These are phyloP conservation scores for Dactylellina cionopaga DNA, from an alignment of 2,329 filamentous ascomycete genomes.

Conservation along the genomic window DNA sequence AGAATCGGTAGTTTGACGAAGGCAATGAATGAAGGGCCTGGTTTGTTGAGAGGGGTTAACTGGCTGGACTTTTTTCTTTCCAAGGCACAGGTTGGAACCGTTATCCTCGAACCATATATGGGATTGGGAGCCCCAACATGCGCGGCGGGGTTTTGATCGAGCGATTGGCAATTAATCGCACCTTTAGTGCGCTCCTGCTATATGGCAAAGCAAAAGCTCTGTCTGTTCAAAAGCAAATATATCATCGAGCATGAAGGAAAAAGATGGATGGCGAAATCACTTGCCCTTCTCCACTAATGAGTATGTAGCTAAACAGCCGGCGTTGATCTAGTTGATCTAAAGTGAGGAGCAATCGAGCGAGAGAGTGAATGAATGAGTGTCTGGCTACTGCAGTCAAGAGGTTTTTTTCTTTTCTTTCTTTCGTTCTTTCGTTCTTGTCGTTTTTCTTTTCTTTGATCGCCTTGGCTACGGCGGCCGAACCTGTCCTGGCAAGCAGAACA, in stretches of 20 bases:
- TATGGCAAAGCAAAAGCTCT: neutral
- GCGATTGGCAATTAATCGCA: too few relatives aligned
- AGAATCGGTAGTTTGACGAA: neutral
- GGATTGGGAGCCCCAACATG: neutral
- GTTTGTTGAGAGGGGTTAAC: constrained; percentile 22
- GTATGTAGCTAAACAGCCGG: neutral
- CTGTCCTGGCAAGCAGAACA: too few relatives aligned
- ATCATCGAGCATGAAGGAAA: neutral
- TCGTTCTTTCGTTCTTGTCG: too few relatives aligned
- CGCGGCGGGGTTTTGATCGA: neutral
- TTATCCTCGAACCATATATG: neutral
- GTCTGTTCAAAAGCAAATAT: constrained; percentile 23
- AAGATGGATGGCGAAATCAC: neutral
- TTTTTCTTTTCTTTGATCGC: too few relatives aligned
- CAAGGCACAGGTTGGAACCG: constrained; percentile 1
- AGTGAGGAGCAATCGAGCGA: neutral
- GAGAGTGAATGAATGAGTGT: neutral
- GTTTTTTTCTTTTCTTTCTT: too few relatives aligned
- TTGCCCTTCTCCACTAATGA: neutral
- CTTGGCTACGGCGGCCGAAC: too few relatives aligned
- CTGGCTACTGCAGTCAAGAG: neutral
- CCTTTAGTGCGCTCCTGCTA: too few relatives aligned
- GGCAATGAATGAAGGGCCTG: neutral
- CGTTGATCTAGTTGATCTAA: neutral
- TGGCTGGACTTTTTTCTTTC: constrained; percentile 5